phyloP scores from a whole-genome alignment of 495 filamentous ascomycete species.

The Aspergillus conjunctus region DNA sequence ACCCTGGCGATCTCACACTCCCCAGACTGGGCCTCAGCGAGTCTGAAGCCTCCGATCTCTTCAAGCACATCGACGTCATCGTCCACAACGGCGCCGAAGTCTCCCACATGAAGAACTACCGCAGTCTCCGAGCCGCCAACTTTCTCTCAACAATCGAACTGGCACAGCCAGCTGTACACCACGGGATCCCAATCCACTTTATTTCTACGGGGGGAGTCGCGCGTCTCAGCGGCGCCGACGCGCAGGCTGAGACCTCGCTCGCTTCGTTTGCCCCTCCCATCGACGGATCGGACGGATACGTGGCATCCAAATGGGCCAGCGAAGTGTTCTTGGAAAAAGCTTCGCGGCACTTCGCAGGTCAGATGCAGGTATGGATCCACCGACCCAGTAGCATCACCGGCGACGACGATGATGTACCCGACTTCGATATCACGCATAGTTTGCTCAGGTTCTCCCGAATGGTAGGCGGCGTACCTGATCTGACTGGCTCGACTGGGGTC shows the following conservation, averaged over 20 bases:
- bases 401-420: no score
- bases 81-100: constrained; percentile 58
- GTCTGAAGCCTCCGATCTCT: constrained; percentile 29
- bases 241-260: background rate
- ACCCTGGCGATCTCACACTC: constrained; percentile 40
- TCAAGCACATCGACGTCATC: constrained; percentile 37
- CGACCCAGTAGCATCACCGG: no score
- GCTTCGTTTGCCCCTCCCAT: background rate
- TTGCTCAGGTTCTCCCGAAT: no score
- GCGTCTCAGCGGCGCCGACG: constrained; percentile 9
- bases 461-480: no score
- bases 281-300: constrained; percentile 47
- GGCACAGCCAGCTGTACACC: constrained; percentile 30
- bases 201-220: constrained; percentile 46
- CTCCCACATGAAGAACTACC: constrained; percentile 52
- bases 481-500: no score
- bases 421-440: no score
- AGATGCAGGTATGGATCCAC: constrained; percentile 47
- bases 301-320: constrained; percentile 55
- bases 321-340: constrained; percentile 50
- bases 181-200: constrained; percentile 52
- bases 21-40: constrained; percentile 41
- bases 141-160: constrained; percentile 46
- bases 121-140: constrained; percentile 42
- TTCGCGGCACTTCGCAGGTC: constrained; percentile 17